These are phyloP conservation scores for Mallotus nudiflorus DNA, from an alignment of 345 rosid genomes.

Conservation along the genomic window DNA sequence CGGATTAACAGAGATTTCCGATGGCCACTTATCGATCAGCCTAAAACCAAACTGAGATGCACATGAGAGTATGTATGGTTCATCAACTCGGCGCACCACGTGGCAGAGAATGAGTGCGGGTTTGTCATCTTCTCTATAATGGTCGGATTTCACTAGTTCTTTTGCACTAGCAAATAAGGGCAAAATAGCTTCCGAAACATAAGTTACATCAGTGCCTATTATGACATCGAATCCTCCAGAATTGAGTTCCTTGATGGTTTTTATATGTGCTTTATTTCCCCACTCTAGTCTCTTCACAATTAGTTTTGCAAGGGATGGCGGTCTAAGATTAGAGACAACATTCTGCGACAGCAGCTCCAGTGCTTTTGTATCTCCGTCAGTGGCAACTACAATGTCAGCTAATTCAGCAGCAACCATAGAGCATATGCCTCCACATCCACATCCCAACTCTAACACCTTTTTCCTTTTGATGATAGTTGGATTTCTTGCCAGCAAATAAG, in stretches of 20 bases:
- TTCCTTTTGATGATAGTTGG: conserved; percentile 66
- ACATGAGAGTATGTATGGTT: conserved; percentile 57
- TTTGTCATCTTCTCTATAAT: conserved; percentile 25
- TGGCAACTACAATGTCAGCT: conserved; percentile 71
- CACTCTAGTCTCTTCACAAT: conserved; percentile 59
- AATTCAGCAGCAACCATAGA: conserved; percentile 71
- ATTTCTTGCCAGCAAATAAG: conserved; percentile 69
- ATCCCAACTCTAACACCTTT: conserved; percentile 74
- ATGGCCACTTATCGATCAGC: conserved; percentile 69
- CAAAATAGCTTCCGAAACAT: conserved; percentile 58
- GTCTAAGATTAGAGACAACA: conserved; percentile 51
- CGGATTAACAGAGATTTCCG: conserved; percentile 25
- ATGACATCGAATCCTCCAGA: conserved; percentile 69
- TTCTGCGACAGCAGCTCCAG: conserved; percentile 58
- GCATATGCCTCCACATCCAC: conserved; percentile 86
- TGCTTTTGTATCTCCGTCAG: conserved; percentile 69
- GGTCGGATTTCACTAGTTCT: conserved; percentile 45
- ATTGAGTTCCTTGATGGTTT: conserved; percentile 41
- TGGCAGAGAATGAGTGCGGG: conserved; percentile 74
- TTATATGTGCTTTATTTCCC: conserved; percentile 67
- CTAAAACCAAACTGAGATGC: conserved; percentile 65
- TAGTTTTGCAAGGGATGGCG: conserved; percentile 43
- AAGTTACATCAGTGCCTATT: conserved; percentile 83
- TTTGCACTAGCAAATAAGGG: conserved; percentile 78
- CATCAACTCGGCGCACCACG: conserved; percentile 74